phyloP scores from a whole-genome alignment of 2,329 filamentous ascomycete genomes.

The Aspergillus costaricaensis region DNA sequence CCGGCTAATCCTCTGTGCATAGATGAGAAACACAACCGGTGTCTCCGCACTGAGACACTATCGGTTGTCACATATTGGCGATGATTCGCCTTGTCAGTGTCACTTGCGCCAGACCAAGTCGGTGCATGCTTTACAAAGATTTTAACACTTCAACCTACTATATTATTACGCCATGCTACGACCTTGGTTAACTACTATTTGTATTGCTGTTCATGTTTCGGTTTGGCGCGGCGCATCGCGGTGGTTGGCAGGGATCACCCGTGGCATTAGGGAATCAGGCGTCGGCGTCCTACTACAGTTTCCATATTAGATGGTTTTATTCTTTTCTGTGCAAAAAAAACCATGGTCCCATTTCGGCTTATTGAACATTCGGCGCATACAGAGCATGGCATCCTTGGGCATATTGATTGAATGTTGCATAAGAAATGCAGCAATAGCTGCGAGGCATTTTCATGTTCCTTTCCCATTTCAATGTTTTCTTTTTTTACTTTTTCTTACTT shows the following conservation, averaged over 20 bases:
- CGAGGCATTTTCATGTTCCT: background rate
- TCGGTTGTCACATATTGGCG: background rate
- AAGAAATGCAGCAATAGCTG: constrained; percentile 1
- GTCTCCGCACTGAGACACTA: background rate
- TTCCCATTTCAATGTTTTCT: background rate
- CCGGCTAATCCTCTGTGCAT: no score
- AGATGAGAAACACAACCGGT: background rate
- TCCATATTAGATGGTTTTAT: constrained; percentile 1
- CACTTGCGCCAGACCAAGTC: background rate
- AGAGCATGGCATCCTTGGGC: constrained; percentile 17
- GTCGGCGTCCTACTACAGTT: background rate
- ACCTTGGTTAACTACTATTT: background rate
- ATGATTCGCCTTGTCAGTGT: background rate
- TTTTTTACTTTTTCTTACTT: background rate
- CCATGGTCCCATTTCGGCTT: constrained; percentile 8
- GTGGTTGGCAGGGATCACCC: background rate
- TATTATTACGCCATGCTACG: background rate
- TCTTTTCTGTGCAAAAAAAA: background rate
- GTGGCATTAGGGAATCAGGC: background rate
- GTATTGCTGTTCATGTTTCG: background rate
- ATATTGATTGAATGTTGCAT: constrained; percentile 17
- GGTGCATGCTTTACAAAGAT: background rate
- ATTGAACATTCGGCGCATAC: constrained; percentile 15
- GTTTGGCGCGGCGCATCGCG: background rate
- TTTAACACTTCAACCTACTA: background rate